Percentiles rank a stretch among this genome's conserved stretches.
phyloP scores from a whole-genome alignment of 2,329 filamentous ascomycete genomes.

The Bertia moriformis region DNA sequence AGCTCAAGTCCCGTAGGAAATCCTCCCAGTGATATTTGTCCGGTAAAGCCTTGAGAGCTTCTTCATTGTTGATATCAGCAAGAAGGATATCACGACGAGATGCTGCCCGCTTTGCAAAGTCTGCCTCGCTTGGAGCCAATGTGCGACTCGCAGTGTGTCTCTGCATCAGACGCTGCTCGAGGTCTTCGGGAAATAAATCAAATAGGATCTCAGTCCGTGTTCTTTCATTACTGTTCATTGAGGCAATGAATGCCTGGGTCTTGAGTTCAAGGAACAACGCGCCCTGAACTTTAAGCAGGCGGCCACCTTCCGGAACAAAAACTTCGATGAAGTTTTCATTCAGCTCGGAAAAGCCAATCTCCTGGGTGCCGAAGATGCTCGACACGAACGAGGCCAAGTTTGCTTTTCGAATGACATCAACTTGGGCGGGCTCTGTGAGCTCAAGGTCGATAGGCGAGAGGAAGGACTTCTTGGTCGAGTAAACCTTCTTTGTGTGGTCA shows the following conservation, averaged over 20 bases:
- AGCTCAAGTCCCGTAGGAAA: slow-evolving; percentile 40
- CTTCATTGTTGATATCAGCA: slow-evolving; percentile 20
- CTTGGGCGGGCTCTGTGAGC: slow-evolving; percentile 27
- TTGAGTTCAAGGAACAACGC: slow-evolving; percentile 45
- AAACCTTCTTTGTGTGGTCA: slow-evolving; percentile 41
- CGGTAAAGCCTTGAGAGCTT: slow-evolving; percentile 23
- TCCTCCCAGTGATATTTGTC: slow-evolving; percentile 46
- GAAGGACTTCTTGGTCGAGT: slow-evolving; percentile 33
- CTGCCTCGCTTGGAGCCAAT: slow-evolving; percentile 39
- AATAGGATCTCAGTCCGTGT: slow-evolving; percentile 33
- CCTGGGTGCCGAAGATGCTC: slow-evolving; percentile 43
- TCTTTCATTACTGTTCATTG: slow-evolving; percentile 34
- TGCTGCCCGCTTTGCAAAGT: slow-evolving; percentile 37
- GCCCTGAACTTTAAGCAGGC: slow-evolving; percentile 40
- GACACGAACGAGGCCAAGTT: slow-evolving; percentile 47
- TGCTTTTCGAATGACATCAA: slow-evolving; percentile 42
- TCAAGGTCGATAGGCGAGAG: slow-evolving; percentile 28
- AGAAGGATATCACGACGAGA: slow-evolving; percentile 39
- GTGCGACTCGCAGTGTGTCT: slow-evolving; percentile 7
- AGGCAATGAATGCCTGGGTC: slow-evolving; percentile 47
- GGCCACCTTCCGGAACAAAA: slow-evolving; percentile 40
- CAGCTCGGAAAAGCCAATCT: slow-evolving; percentile 43
- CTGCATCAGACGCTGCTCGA: slow-evolving; percentile 35
- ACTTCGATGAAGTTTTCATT: slow-evolving; percentile 45
- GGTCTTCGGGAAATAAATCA: slow-evolving; percentile 39